Percentiles rank a stretch among this genome's conserved stretches.
Evolutionary conservation across 352 stramenopile genomes (phyloP).

Genomic region (Stramenopiles sp.): DNA sequence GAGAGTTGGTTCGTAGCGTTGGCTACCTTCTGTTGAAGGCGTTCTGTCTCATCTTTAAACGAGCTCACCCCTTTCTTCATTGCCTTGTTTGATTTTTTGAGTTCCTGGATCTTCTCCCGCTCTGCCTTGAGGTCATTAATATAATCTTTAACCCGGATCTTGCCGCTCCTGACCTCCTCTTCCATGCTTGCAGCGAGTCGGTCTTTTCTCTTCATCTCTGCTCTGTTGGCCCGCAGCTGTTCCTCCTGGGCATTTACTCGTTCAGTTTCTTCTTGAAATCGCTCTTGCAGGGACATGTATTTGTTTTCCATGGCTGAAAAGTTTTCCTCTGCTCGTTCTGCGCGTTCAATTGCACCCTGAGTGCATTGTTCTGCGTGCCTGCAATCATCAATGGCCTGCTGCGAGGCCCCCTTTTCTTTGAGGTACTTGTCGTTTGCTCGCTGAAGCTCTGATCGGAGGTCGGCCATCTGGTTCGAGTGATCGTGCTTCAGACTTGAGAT

Average conservation of each 20-base stretch:
- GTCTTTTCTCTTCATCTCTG: constrained; percentile 1
- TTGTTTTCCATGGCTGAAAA: background rate
- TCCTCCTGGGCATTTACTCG: too few species aligned
- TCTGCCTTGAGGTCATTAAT: background rate
- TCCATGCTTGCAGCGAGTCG: background rate
- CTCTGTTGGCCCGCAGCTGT: background rate
- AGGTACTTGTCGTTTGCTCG: background rate
- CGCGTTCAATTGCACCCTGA: constrained; percentile 10
- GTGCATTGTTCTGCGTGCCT: constrained; percentile 11
- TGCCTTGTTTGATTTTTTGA: background rate
- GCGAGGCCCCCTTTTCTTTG: background rate
- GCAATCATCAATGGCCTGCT: constrained; percentile 10
- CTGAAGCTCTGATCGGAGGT: background rate
- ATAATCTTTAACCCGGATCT: background rate
- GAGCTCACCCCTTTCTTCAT: background rate
- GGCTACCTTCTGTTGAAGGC: background rate
- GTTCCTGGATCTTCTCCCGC: background rate
- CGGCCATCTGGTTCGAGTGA: background rate
- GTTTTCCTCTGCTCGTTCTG: background rate
- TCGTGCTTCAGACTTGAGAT: background rate
- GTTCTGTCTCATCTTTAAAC: constrained; percentile 7
- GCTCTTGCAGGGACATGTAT: background rate
- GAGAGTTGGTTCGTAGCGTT: constrained; percentile 8
- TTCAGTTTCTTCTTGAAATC: too few species aligned
- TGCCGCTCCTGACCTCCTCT: background rate